These are phyloP conservation scores for Microcos paniculata DNA, from an alignment of 345 rosid species.

Conservation along the genomic window DNA sequence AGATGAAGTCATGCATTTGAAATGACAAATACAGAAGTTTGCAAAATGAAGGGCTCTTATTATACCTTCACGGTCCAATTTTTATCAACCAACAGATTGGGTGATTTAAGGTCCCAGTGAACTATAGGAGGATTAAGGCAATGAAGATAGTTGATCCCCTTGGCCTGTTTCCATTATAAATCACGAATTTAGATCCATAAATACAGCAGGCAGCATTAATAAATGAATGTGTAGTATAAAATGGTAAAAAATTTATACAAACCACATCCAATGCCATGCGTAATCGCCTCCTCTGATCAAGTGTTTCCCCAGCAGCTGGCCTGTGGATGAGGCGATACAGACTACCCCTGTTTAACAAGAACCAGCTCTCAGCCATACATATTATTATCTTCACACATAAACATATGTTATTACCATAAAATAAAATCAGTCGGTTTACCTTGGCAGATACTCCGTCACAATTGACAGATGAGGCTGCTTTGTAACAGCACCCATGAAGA, in stretches of 20 bases:
- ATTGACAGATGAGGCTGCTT: constrained; percentile 83
- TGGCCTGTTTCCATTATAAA: constrained; percentile 64
- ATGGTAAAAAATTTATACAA: constrained; percentile 26
- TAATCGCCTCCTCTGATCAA: constrained; percentile 83
- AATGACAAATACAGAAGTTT: neutral
- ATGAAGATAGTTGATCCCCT: constrained; percentile 94
- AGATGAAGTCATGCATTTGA: neutral
- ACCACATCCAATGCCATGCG: constrained; percentile 98
- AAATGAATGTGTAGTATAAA: neutral
- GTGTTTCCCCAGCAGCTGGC: constrained; percentile 76
- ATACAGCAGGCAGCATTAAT: neutral
- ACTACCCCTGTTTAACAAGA: constrained; percentile 72
- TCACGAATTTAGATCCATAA: constrained; percentile 11
- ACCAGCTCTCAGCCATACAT: neutral
- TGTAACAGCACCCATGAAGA: constrained; percentile 99
- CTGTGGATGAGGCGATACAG: constrained; percentile 83
- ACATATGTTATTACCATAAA: neutral
- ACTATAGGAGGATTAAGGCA: constrained; percentile 86
- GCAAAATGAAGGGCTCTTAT: neutral
- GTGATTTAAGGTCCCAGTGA: constrained; percentile 98
- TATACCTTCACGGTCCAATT: constrained; percentile 94
- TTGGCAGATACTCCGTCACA: constrained; percentile 88
- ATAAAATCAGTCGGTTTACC: constrained; percentile 38
- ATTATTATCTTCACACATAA: neutral
- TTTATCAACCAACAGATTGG: constrained; percentile 92